Base-by-base conservation (phyloP, 495 filamentous ascomycete species). In the Talaromyces stipitatus region DNA sequence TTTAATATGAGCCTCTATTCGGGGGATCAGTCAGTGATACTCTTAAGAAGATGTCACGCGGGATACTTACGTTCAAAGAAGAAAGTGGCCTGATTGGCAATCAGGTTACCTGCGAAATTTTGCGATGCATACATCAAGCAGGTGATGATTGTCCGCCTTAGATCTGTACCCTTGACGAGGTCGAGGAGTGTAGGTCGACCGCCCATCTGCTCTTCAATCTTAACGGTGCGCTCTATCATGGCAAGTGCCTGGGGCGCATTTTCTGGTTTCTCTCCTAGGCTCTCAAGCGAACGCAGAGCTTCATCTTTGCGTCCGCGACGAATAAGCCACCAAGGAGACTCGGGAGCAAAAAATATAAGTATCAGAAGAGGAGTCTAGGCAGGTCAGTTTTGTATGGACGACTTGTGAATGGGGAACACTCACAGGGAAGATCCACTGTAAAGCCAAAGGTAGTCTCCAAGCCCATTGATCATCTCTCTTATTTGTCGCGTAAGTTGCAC, bases 401-500 rank as follows among this genome's bases (percentile, higher is more conserved):
- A 26, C 12, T n/a, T 2, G 3, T 5, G 6, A 43, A 29, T 22
- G 18, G 27, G 4, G 10, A 33, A 7, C 32, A 63, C 58, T 43
- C 14, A 43, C 38, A n/a, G 87, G 86, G 79, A 87, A 91, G 70
- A 91, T 82, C 87, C 87, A 91, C 68, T 90, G 87, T 5, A 88
- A 69, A 9, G 82, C 82, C 60, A 85, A 85, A 5, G 82, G 82
- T 1, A 81, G 71, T 27, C 80, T 70, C 69, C 83, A 85, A 7
- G 78, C 70, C 78, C 80, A 84, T 55, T 82, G 61, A 57, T 80
- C 77, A 1, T 62, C 33, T 1, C 77, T 67, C 22, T 68, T 70
- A 47, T 83, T 66, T 72, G 81, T 80, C 54, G 73, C 73, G 61
- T 81, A 82, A 58, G 87, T 81, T 41, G 85, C 84, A 16, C 78